These are phyloP conservation scores for Fusarium tricinctum DNA, from an alignment of 2,329 filamentous ascomycete species.

Conservation along the genomic window DNA sequence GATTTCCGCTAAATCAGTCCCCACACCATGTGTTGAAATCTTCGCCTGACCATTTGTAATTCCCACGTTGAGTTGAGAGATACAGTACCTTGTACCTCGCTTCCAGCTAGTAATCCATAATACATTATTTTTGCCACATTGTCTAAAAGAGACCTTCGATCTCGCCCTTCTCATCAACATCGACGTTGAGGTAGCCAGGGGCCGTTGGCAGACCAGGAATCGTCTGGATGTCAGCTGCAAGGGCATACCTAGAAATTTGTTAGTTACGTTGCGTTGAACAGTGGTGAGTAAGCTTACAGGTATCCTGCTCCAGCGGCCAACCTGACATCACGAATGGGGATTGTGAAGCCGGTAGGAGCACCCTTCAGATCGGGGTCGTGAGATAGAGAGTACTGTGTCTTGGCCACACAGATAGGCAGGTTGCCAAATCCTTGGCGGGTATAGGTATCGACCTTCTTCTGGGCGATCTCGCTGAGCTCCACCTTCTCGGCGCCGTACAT, in stretches of 20 bases:
- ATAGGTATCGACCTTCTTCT: conserved; percentile 97
- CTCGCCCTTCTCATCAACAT: conserved; percentile 88
- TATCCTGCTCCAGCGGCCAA: conserved; percentile 96
- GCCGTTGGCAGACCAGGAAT: conserved; percentile 96
- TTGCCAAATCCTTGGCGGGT: conserved; percentile 92
- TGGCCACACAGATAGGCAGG: conserved; percentile 95
- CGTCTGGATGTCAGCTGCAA: conserved; percentile 97
- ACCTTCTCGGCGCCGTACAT: conserved; percentile 96
- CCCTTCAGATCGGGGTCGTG: conserved; percentile 96
- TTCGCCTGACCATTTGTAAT: conserved; percentile 45
- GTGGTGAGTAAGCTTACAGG: conserved; percentile 68
- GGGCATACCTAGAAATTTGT: conserved; percentile 75
- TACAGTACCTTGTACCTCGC: conserved; percentile 25
- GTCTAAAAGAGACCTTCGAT: conserved; percentile 89
- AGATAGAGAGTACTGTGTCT: conserved; percentile 97
- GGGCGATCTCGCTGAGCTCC: conserved; percentile 92
- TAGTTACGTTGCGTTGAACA: conserved; percentile 51
- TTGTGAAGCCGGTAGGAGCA: conserved; percentile 91
- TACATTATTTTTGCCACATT: background rate
- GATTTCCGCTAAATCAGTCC: conserved; percentile 34
- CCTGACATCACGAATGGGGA: conserved; percentile 93
- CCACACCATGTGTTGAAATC: conserved; percentile 51
- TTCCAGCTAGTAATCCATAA: conserved; percentile 16
- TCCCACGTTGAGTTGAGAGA: conserved; percentile 51
- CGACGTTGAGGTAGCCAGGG: conserved; percentile 94